phyloP scores from a whole-genome alignment of 176 grass and related monocot species.

The Lolium perenne region DNA sequence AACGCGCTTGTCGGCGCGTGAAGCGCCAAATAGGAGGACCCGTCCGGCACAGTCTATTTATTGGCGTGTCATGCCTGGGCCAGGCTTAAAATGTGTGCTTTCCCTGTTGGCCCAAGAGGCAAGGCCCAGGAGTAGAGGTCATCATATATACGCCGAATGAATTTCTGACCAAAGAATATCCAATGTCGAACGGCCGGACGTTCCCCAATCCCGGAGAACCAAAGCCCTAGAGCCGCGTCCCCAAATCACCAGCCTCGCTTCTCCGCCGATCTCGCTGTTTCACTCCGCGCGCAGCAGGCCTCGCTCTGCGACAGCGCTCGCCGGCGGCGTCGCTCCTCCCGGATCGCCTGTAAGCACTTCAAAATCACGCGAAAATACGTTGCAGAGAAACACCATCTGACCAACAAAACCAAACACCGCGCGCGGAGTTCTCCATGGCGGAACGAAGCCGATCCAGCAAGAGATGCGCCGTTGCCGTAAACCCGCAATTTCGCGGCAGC shows the following conservation, averaged over 20 bases:
- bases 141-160: neutral
- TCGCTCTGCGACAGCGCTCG: neutral
- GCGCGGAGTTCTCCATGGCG: neutral
- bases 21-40: too few species aligned
- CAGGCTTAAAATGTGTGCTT: too few species aligned
- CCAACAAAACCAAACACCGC: neutral
- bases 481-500: neutral
- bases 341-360: neutral
- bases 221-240: neutral
- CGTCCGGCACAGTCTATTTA: too few species aligned
- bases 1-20: too few species aligned
- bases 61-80: too few species aligned
- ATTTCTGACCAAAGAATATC: neutral
- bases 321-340: neutral
- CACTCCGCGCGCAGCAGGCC: neutral
- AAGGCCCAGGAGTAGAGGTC: too few species aligned
- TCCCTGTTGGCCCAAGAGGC: too few species aligned
- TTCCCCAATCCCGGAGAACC: neutral
- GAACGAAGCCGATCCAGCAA: neutral
- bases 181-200: neutral
- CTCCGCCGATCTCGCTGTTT: neutral
- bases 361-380: neutral
- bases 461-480: neutral
- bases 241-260: neutral
- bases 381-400: neutral